Percentiles rank a stretch among this genome's conserved stretches.
phyloP scores from a whole-genome alignment of 306 rosid genomes.

The Lupinus albus region DNA sequence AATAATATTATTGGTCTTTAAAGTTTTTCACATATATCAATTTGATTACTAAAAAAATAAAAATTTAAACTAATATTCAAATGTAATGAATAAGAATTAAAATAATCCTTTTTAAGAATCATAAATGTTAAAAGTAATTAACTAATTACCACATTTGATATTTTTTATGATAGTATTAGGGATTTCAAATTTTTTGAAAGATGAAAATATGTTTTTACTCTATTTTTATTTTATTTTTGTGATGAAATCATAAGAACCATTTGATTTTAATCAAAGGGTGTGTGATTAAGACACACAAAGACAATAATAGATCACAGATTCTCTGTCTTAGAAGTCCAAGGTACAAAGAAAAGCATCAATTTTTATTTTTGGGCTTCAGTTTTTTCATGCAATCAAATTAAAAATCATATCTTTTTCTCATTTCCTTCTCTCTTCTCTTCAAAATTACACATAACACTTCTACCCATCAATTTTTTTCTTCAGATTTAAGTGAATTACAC shows the following conservation, averaged over 20 bases:
- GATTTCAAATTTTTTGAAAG: no score
- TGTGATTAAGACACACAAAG: slow-evolving; percentile 6
- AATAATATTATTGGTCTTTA: no score
- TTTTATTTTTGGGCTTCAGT: slow-evolving; percentile 23
- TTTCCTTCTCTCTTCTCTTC: background rate
- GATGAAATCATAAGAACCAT: slow-evolving; percentile 33
- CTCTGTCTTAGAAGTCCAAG: slow-evolving; percentile 19
- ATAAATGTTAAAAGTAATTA: no score
- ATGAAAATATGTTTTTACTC: no score
- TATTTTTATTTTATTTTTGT: background rate
- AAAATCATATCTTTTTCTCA: slow-evolving; percentile 28
- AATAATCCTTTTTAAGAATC: no score
- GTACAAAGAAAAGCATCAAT: slow-evolving; percentile 39
- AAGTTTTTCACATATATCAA: no score
- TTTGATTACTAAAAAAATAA: no score
- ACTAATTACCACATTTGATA: no score
- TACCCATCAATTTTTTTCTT: background rate
- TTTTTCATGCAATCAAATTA: slow-evolving; percentile 15
- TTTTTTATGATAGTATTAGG: no score
- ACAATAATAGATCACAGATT: background rate
- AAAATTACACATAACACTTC: no score
- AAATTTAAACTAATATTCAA: no score
- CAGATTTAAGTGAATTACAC: slow-evolving; percentile 2
- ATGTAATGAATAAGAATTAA: no score
- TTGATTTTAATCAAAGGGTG: slow-evolving; percentile 37